phyloP scores from a whole-genome alignment of 148 eudicot species.

The Silene uniflora region DNA sequence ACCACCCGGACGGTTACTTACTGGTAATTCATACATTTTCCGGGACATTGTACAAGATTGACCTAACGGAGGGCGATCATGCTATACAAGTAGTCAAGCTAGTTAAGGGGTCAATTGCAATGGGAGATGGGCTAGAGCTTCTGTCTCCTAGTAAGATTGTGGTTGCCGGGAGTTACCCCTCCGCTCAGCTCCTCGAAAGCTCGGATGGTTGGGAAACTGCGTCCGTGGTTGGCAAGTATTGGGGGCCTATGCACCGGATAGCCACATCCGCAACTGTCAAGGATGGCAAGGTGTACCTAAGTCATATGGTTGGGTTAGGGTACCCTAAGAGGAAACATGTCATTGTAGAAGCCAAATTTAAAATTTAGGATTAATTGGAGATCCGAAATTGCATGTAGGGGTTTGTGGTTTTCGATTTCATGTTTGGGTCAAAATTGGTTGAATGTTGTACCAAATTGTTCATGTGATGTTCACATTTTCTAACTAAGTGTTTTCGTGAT shows the following conservation, averaged over 20 bases:
- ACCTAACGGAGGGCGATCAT: conserved; percentile 25
- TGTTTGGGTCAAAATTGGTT: background rate
- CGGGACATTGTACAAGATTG: conserved; percentile 66
- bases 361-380: background rate
- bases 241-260: conserved; percentile 51
- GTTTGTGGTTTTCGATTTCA: background rate
- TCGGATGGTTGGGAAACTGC: conserved; percentile 71
- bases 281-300: conserved; percentile 73
- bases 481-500: no score
- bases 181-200: conserved; percentile 59
- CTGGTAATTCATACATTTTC: conserved; percentile 64
- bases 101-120: conserved; percentile 37
- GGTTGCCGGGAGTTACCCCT: conserved; percentile 59
- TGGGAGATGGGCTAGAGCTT: conserved; percentile 76
- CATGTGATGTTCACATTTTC: background rate
- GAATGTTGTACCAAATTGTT: background rate
- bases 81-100: conserved; percentile 45
- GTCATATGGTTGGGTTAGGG: conserved; percentile 71
- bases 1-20: conserved; percentile 79
- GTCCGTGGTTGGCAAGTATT: conserved; percentile 39
- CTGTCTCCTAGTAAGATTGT: conserved; percentile 60
- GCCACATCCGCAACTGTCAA: conserved; percentile 66
- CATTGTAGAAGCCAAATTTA: conserved; percentile 64
- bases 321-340: conserved; percentile 78
- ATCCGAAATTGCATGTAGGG: background rate